phyloP scores from a whole-genome alignment of 176 grass and related monocot genomes.

The Triticum monococcum region DNA sequence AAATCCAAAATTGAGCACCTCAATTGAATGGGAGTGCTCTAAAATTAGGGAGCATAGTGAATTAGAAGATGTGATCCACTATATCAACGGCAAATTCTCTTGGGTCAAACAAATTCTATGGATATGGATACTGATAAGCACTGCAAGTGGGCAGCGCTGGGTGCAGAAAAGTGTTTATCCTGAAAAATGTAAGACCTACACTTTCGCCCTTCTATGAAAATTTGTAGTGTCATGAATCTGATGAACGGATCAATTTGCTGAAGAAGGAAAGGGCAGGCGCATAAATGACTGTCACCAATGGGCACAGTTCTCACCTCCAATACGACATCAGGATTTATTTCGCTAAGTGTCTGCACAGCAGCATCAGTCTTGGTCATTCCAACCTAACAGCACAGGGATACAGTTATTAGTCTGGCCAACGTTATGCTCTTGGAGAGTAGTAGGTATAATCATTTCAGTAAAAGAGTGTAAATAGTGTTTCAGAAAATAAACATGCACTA shows the following conservation, averaged over 20 bases:
- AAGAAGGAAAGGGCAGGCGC: neutral
- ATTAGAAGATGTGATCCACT: neutral
- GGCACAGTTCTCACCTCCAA: constrained; percentile 66
- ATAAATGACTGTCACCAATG: neutral
- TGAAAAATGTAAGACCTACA: neutral
- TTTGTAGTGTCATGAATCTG: neutral
- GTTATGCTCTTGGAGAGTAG: constrained; percentile 4
- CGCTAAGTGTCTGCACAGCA: constrained; percentile 85
- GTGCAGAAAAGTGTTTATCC: neutral
- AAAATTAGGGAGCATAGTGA: too few species aligned
- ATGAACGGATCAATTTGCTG: constrained; percentile 25
- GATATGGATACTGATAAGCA: constrained; percentile 3
- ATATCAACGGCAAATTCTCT: neutral
- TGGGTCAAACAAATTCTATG: neutral
- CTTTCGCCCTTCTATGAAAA: neutral
- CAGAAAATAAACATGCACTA: neutral
- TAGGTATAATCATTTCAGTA: neutral
- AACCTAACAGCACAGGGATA: constrained; percentile 47
- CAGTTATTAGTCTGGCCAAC: neutral
- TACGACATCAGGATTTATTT: constrained; percentile 92
- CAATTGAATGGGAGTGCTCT: too few species aligned
- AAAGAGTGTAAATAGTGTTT: neutral
- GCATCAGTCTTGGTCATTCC: constrained; percentile 99
- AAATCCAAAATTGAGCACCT: too few species aligned
- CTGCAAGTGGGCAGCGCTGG: neutral